Evolutionary conservation across 495 filamentous ascomycete species (phyloP).

Genomic region (Talaromyces liani): DNA sequence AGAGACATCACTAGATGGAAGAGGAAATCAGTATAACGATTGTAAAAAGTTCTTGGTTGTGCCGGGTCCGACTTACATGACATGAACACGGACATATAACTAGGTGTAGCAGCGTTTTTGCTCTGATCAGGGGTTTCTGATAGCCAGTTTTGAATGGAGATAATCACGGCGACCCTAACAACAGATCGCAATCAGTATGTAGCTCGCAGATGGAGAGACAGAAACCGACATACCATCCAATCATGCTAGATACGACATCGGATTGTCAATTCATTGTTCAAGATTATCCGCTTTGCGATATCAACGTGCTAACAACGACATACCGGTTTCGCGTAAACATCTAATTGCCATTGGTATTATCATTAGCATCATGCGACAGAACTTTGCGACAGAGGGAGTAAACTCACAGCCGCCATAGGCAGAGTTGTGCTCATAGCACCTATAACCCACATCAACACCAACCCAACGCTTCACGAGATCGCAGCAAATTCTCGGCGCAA

Average conservation of each 20-base stretch:
- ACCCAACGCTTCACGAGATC: neutral
- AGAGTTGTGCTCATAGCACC: conserved; percentile 75
- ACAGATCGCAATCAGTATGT: too few relatives aligned
- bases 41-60: neutral
- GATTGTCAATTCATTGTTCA: neutral
- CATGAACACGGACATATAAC: conserved; percentile 81
- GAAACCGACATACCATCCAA: conserved; percentile 62
- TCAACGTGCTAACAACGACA: conserved; percentile 16
- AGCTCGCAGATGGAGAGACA: too few relatives aligned
- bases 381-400: conserved; percentile 13
- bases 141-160: conserved; percentile 80
- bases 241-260: conserved; percentile 38
- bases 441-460: conserved; percentile 20
- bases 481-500: neutral
- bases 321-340: conserved; percentile 89
- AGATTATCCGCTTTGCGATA: neutral
- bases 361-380: neutral
- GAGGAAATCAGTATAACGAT: too few relatives aligned
- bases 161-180: conserved; percentile 69
- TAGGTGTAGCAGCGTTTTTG: conserved; percentile 61
- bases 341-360: conserved; percentile 21
- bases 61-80: conserved; percentile 50
- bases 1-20: conserved; percentile 62
- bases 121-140: conserved; percentile 72
- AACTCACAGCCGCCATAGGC: conserved; percentile 78